These are phyloP conservation scores for Blastocystis sp. DNA, from an alignment of 352 stramenopile genomes.

Conservation along the genomic window DNA sequence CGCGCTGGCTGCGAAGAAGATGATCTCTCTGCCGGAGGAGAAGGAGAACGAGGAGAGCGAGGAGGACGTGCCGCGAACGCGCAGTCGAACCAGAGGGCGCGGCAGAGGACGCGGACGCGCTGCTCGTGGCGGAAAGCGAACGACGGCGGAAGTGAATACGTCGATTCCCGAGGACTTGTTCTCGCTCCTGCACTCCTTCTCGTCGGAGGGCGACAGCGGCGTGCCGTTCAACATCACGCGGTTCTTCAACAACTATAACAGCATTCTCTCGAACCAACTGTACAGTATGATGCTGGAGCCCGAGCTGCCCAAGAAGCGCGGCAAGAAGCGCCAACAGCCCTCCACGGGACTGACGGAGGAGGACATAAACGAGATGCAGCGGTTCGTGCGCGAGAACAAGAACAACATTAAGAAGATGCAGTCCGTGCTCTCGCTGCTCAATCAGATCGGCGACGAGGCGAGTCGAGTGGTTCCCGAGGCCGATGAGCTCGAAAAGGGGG, in stretches of 20 bases:
- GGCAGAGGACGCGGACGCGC: background rate
- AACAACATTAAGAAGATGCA: conserved; percentile 14
- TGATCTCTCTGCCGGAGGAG: background rate
- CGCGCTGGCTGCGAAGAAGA: background rate
- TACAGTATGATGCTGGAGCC: conserved; percentile 8
- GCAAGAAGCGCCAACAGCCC: background rate
- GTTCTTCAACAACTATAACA: conserved; percentile 13
- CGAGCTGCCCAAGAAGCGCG: background rate
- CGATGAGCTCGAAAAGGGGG: background rate
- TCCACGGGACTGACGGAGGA: background rate
- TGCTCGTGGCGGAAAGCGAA: background rate
- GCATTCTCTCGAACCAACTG: background rate
- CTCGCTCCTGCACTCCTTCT: background rate
- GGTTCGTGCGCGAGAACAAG: background rate
- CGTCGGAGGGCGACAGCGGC: background rate
- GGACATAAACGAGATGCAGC: background rate
- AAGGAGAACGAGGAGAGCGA: background rate
- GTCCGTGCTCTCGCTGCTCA: background rate
- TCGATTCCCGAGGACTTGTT: background rate
- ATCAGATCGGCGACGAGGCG: background rate
- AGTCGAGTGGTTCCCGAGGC: background rate
- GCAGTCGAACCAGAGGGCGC: background rate
- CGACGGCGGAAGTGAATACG: background rate
- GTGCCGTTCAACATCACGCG: background rate
- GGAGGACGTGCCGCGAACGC: background rate